Base-by-base conservation (phyloP, 2,329 filamentous ascomycete species). In the Neofusicoccum kwambonambiense region DNA sequence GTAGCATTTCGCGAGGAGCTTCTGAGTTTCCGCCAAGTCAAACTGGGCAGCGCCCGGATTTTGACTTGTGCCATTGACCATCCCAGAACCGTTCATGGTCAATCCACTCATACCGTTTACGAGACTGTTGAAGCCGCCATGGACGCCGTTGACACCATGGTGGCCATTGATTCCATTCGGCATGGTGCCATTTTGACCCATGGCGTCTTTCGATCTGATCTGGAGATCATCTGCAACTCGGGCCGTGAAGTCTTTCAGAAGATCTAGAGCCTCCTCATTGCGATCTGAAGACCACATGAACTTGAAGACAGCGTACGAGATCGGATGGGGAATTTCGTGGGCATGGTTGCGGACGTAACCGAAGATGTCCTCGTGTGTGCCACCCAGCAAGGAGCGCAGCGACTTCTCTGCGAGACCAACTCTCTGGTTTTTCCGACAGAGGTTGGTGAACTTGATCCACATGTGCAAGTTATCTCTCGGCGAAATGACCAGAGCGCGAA, bases 381-480 rank as follows among this genome's bases (percentile, higher is more conserved):
- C 87, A 34, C 89, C 90, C 64, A 97, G 90, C n/a, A 99, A 83
- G 67, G 92, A 92, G 75, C 95, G 93, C 62, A 99, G 82, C 11
- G 93, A 96, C 79, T 97, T 96, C 79, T 99, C 95, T 0, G 95
- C 95, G 56, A 99, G 86, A 9, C 95, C 94, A 84, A 94, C 93
- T 35, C 95, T 90, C 65, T 92, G 91, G 50, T 94, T 97, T 78
- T 99, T 99, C 72, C 96, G 91, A 78, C 96, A 99, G 5, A 99
- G 87, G 72, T 98, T 99, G 72, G 95, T 92, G 76, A 97, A 99
- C 76, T 99, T 99, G 82, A 99, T 98, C 89, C 93, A 97, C 93
- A 99, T 99, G 72, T 96, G 91, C 83, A 96, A 92, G 73, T 97
- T 97, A 76, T 99, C 93, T 39, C 87, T 87, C 0, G 96, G 94